Percentiles rank a stretch among this genome's conserved stretches.
phyloP scores from a whole-genome alignment of 148 eudicot genomes.

The Linanthus parryae region DNA sequence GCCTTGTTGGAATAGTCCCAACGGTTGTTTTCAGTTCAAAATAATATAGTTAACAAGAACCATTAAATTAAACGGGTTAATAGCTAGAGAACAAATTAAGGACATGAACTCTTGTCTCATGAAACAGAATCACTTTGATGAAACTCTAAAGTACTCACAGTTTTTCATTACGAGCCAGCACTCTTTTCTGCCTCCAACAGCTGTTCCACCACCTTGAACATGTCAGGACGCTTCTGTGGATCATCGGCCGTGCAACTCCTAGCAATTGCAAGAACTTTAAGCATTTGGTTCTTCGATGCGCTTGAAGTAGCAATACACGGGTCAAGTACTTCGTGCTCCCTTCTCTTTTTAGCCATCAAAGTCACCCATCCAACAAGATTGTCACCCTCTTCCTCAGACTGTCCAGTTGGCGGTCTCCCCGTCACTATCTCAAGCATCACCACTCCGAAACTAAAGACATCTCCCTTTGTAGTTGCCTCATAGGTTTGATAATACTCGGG shows the following conservation, averaged over 20 bases:
- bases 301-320: slow-evolving; percentile 27
- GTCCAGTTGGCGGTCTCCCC: slow-evolving; percentile 77
- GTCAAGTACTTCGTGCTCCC: slow-evolving; percentile 56
- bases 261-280: slow-evolving; percentile 61
- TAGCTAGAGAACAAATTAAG: too few relatives aligned
- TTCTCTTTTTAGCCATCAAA: slow-evolving; percentile 46
- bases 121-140: too few relatives aligned
- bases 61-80: too few relatives aligned
- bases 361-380: slow-evolving; percentile 96
- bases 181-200: too few relatives aligned
- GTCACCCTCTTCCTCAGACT: slow-evolving; percentile 80
- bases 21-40: too few relatives aligned
- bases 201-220: slow-evolving; percentile 72
- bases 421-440: slow-evolving; percentile 92
- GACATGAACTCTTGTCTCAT: too few relatives aligned
- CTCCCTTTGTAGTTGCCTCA: slow-evolving; percentile 80
- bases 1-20: too few relatives aligned
- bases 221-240: slow-evolving; percentile 69
- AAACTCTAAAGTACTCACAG: too few relatives aligned
- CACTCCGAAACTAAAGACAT: slow-evolving; percentile 87
- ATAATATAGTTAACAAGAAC: too few relatives aligned
- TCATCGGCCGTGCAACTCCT: slow-evolving; percentile 64
- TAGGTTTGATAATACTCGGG: slow-evolving; percentile 87
- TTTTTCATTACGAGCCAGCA: too few relatives aligned
- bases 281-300: slow-evolving; percentile 53